Percentiles rank a stretch among this genome's conserved stretches.
Evolutionary conservation across 768 basidiomycete genomes (phyloP).

Genomic region (Lactarius indigo): DNA sequence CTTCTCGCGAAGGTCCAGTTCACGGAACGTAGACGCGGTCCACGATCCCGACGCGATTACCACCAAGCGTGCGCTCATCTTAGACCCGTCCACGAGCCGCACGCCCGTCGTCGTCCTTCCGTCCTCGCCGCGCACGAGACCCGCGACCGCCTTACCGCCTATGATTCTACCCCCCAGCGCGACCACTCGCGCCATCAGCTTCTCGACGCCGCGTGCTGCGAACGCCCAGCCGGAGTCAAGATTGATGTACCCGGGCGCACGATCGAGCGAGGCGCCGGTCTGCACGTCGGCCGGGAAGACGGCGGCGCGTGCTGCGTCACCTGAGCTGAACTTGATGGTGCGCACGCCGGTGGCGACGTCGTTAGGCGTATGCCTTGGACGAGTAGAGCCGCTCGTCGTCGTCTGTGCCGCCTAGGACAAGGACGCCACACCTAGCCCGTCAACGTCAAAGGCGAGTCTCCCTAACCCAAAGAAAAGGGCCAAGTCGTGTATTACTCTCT

Average conservation of each 20-base stretch:
- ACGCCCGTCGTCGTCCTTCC: slow-evolving; percentile 52
- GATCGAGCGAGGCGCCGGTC: slow-evolving; percentile 35
- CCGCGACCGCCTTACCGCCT: slow-evolving; percentile 53
- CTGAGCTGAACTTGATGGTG: slow-evolving; percentile 39
- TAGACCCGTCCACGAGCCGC: slow-evolving; percentile 52
- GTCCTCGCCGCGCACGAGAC: slow-evolving; percentile 42
- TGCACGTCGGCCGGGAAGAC: slow-evolving; percentile 45
- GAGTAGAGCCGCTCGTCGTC: slow-evolving; percentile 38
- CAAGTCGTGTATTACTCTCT: slow-evolving; percentile 56
- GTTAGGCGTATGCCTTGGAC: slow-evolving; percentile 55
- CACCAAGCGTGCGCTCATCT: slow-evolving; percentile 54
- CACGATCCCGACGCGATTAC: slow-evolving; percentile 78
- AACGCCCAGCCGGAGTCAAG: slow-evolving; percentile 81
- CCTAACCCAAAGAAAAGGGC: background rate
- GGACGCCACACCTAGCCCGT: slow-evolving; percentile 59
- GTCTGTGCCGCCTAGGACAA: slow-evolving; percentile 45
- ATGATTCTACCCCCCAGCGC: slow-evolving; percentile 58
- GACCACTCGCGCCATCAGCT: slow-evolving; percentile 54
- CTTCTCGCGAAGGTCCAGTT: slow-evolving; percentile 44
- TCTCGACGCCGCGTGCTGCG: slow-evolving; percentile 60
- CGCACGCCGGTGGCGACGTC: slow-evolving; percentile 56
- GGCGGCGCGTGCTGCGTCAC: slow-evolving; percentile 37
- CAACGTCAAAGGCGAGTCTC: background rate
- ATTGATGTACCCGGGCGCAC: slow-evolving; percentile 62
- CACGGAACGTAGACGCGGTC: slow-evolving; percentile 78